Base-by-base conservation (phyloP, 2,329 filamentous ascomycete genomes). In the Botrytis squamosa region DNA sequence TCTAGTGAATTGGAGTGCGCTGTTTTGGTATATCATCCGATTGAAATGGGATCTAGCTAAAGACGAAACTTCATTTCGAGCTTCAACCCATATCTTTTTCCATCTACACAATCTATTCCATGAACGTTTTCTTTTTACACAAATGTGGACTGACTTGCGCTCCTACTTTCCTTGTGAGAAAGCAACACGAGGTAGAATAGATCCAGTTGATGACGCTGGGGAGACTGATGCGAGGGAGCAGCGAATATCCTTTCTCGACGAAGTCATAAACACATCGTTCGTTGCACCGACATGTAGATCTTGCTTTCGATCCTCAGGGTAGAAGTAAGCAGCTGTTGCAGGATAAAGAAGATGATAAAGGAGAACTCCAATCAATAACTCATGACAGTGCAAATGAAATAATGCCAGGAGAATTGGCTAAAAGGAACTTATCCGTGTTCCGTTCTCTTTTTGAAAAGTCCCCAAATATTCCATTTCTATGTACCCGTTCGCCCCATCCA, bases 151-250 rank as follows among this genome's bases (percentile, higher is more conserved):
- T 25, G 46, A 10, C 9, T 49, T 49, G 8, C 46, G 22, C 4
- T 49, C 20, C 20, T 49, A 49, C 46, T 25, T 22, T 49, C 22
- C 9, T 49, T 49, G 20, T 4, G 22, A 49, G 1, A 2, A 10
- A 49, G 46, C 20, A 49, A 25, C 46, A 25, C 4, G 20, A 49
- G 46, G 9, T 9, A 3, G 9, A 49, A 49, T 10, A 22, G 46
- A 49, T 49, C 46, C 25, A 3, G 0, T 49, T 0, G 46, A 49
- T 10, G 20, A 49, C 4, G 20, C 4, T 49, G 3, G 0, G 20
- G 20, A 25, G 4, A 49, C 20, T 2, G 4, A 25, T 10, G 20
- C 46, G 20, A 25, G 20, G 20, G 46, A 10, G 20, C 2, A 49
- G 46, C 9, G 20, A 49, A 49, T 25, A 3, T 49, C 3, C 46